Evolutionary conservation across 495 filamentous ascomycete genomes (phyloP).

Genomic region (Elasticomyces elasticus): DNA sequence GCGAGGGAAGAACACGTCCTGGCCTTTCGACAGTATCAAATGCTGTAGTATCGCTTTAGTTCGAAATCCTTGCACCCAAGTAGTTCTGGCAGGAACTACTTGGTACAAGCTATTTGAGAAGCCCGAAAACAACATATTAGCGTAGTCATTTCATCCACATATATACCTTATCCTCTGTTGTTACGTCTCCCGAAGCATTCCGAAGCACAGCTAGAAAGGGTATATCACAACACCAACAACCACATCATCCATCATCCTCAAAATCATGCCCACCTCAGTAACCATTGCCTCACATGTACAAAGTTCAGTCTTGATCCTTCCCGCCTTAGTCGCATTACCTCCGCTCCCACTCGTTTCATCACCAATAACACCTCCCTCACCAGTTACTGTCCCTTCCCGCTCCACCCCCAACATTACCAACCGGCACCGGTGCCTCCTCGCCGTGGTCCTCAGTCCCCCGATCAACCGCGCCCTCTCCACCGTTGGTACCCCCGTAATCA

Average conservation of each 20-base stretch:
- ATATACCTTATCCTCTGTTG: too few species aligned
- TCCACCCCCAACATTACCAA: neutral
- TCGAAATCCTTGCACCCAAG: too few species aligned
- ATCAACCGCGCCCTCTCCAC: conserved; percentile 5
- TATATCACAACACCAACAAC: neutral
- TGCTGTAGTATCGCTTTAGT: too few species aligned
- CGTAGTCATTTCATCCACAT: too few species aligned
- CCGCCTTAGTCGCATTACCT: neutral
- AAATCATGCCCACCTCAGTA: too few species aligned
- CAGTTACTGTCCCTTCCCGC: conserved; percentile 6
- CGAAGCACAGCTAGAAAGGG: neutral
- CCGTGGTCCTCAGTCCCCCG: conserved; percentile 7
- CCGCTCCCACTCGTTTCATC: neutral
- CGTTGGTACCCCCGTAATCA: conserved; percentile 19
- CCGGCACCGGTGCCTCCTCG: conserved; percentile 9
- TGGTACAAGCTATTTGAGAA: too few species aligned
- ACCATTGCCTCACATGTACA: neutral
- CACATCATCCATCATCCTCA: too few species aligned
- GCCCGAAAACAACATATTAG: too few species aligned
- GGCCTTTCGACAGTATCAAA: too few species aligned
- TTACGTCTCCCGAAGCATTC: too few species aligned
- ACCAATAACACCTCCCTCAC: neutral
- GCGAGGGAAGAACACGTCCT: too few species aligned
- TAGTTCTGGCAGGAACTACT: too few species aligned
- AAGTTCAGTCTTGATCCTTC: neutral